Conservation (phyloP, 2,329 filamentous ascomycete species). For the Drechslera avenae region DNA sequence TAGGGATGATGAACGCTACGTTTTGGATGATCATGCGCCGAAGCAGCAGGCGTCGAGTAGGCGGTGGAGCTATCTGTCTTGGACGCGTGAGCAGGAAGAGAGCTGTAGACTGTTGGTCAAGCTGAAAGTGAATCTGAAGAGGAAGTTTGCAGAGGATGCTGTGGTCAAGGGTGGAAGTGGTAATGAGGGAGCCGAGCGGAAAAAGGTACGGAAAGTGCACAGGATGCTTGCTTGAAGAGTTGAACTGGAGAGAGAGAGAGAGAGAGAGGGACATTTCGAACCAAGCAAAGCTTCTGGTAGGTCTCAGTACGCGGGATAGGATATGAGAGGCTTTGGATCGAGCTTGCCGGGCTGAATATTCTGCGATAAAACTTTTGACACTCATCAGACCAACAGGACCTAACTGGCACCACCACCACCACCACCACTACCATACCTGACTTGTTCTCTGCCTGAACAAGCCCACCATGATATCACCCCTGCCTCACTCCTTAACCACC, state of each 20-base stretch:
- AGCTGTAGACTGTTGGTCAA: constrained; percentile 25
- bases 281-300: too few relatives aligned
- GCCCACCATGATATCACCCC: too few relatives aligned
- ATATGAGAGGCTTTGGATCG: too few relatives aligned
- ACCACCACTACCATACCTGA: too few relatives aligned
- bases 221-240: background rate
- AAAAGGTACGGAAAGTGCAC: background rate
- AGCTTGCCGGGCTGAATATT: too few relatives aligned
- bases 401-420: too few relatives aligned
- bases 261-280: too few relatives aligned
- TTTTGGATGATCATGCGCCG: background rate
- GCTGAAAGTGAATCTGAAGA: constrained; percentile 8
- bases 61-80: constrained; percentile 37
- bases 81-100: constrained; percentile 34
- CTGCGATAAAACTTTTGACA: too few relatives aligned
- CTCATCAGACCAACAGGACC: too few relatives aligned
- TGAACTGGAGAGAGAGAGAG: background rate
- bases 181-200: background rate
- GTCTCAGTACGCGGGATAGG: too few relatives aligned
- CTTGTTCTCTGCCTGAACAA: background rate
- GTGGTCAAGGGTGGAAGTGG: background rate
- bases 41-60: constrained; percentile 17
- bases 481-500: constrained; percentile 37
- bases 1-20: constrained; percentile 1
- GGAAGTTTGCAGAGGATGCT: background rate